Evolutionary conservation across 2,329 filamentous ascomycete genomes (phyloP), one percentile per base, ranked within the genome.

Genomic region (Penicillium aurantiogriseum): DNA sequence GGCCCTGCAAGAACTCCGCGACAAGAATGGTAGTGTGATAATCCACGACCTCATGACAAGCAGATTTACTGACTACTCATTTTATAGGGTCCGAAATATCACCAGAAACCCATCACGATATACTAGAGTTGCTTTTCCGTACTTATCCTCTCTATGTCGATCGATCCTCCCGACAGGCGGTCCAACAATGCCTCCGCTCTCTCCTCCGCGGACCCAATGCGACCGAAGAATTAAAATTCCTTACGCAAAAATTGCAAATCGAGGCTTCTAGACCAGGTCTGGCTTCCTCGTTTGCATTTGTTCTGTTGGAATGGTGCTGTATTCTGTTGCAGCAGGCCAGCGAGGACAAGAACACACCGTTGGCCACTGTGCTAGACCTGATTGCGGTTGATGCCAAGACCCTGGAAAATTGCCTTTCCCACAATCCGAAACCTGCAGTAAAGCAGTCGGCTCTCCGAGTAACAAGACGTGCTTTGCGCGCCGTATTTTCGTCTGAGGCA

Each of bases 141-240:
- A 97, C 92, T 51, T 92, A 97, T 71, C 85, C 90, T 60, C 86
- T 89, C 66, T 99, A 97, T 76, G 79, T 87, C 75, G 94, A 99
- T 77, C 87, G 92, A 67, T 80, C 85, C 63, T 97, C 94, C 44
- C 86, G 94, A 66, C 83, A 87, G 66, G 91, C 91, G 38, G 91
- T 92, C 33, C 90, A 96, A 73, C 81, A 84, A 77, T 96, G 92
- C 72, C 82, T 99, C 56, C 79, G 81, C 62, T 81, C 85, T 51
- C 81, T 93, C 63, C 81, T 92, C 57, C 81, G 81, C 55, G 81
- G 86, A 39, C 75, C 78, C 9, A 74, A 84, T 27, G 76, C 94
- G 48, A 64, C 66, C 54, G 67, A 71, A 52, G 65, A 74, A 51
- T 57, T 76, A 39, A 79, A 84, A 39, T 79, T 83, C 1, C 84